phyloP scores from a whole-genome alignment of 371 early-diverging fungal genomes.

The Mortierella sp. region DNA sequence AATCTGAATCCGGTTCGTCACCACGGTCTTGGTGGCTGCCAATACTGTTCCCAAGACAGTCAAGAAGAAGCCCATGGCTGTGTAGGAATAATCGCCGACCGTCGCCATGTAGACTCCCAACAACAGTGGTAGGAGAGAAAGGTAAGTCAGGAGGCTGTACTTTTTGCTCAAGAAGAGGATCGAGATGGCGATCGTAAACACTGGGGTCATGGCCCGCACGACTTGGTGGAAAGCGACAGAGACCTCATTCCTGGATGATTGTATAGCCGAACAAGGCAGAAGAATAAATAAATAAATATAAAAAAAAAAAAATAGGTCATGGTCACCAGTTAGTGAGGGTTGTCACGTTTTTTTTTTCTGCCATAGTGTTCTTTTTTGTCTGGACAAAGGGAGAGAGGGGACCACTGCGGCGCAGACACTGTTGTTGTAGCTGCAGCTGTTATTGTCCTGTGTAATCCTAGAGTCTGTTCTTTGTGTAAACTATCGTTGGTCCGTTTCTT shows the following conservation, averaged over 20 bases:
- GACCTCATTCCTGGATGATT: conserved; percentile 51
- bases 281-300: too few species aligned
- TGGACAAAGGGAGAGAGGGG: too few species aligned
- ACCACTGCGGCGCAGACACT: too few species aligned
- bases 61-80: conserved; percentile 70
- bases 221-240: conserved; percentile 80
- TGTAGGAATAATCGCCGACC: conserved; percentile 77
- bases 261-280: neutral
- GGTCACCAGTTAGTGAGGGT: too few species aligned
- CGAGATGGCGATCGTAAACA: conserved; percentile 75
- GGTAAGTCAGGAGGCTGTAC: conserved; percentile 61
- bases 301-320: too few species aligned
- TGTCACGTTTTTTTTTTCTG: too few species aligned
- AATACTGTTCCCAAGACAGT: conserved; percentile 82
- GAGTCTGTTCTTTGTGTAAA: too few species aligned
- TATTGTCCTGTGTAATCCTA: too few species aligned
- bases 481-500: too few species aligned
- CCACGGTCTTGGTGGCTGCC: conserved; percentile 80
- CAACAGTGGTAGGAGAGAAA: conserved; percentile 71
- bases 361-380: too few species aligned
- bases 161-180: conserved; percentile 61
- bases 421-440: too few species aligned
- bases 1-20: conserved; percentile 78
- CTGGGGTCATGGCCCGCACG: conserved; percentile 82
- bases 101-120: conserved; percentile 83